Conservation (phyloP, 257 asterid species). For the Petunia axillaris region DNA sequence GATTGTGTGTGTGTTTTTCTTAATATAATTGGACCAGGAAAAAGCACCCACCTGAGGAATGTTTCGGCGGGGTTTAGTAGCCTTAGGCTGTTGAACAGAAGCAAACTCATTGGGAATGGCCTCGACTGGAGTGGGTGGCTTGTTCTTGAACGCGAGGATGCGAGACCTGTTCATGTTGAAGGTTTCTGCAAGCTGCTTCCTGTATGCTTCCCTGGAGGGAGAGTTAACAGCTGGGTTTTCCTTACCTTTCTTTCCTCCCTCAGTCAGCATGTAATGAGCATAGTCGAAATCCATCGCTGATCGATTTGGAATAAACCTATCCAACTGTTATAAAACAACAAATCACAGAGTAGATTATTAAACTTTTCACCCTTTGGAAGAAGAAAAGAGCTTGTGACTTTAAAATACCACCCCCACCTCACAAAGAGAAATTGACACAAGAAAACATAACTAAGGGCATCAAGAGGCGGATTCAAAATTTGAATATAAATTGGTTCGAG, state of each 20-base stretch:
- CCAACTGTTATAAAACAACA: conserved; percentile 60
- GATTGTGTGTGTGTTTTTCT: neutral
- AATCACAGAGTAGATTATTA: neutral
- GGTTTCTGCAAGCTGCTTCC: conserved; percentile 83
- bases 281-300: conserved; percentile 93
- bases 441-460: neutral
- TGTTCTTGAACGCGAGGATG: conserved; percentile 88
- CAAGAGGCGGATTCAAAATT: too few relatives aligned
- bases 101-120: conserved; percentile 55
- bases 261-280: conserved; percentile 89
- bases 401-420: neutral
- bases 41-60: conserved; percentile 76
- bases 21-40: neutral
- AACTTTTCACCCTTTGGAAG: neutral
- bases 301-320: conserved; percentile 94
- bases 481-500: too few relatives aligned
- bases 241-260: conserved; percentile 75
- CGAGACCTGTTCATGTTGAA: conserved; percentile 87
- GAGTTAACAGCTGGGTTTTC: conserved; percentile 68
- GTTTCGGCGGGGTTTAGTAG: conserved; percentile 69
- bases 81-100: conserved; percentile 54
- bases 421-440: neutral
- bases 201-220: conserved; percentile 82
- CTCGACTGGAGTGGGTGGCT: conserved; percentile 74
- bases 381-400: neutral